Base-by-base conservation (phyloP, 2,329 filamentous ascomycete genomes). In the Microcyclosporella mali region DNA sequence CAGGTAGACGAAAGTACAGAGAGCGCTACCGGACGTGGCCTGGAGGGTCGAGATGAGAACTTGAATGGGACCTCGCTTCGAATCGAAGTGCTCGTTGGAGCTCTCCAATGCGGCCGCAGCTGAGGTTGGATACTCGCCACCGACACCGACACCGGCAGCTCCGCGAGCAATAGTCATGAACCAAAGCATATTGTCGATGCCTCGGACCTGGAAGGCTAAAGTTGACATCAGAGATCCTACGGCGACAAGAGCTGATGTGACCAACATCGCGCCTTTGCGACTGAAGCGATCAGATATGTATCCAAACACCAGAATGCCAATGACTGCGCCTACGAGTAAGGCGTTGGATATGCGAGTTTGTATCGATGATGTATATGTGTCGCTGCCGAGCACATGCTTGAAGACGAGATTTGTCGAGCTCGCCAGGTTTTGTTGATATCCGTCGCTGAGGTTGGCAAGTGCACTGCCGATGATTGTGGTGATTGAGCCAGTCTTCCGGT, bases 151-250 rank as follows among this genome's bases (percentile, higher is more conserved):
- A 2, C 71, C 55, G 15, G 47, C 66, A 15, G 73, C 61, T 4
- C 73, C 72, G 32, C 73, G 65, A 4, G 70, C 65, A 14, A 75
- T 58, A 0, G 69, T 72, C 62, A 75, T 61, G 66, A 74, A 74
- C 71, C 71, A 74, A 42, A 73, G 70, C 70, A 76, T 74, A 43
- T 69, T 70, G 14, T 68, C 37, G 10, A 36, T 30, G 8, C 47
- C 50, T 6, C 46, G 18, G 3, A 70, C 59, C 30, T 65, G 58
- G 25, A 70, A 58, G 1, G 62, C 63, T 33, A 69, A 44, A 2
- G 61, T 59, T 3, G 66, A 57, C 59, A 70, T 56, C 2, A 65
- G 42, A 25, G 55, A 61, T 1, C 61, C 61, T 19, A 63, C 40
- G 12, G 60, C 53, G 1, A 64, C 61, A 6, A 64, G 46, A 0